A percentile compares a stretch with the other conserved stretches of the same genome.
Conservation (phyloP, 1,284 basidiomycete genomes). For the Golubevia sp. region DNA sequence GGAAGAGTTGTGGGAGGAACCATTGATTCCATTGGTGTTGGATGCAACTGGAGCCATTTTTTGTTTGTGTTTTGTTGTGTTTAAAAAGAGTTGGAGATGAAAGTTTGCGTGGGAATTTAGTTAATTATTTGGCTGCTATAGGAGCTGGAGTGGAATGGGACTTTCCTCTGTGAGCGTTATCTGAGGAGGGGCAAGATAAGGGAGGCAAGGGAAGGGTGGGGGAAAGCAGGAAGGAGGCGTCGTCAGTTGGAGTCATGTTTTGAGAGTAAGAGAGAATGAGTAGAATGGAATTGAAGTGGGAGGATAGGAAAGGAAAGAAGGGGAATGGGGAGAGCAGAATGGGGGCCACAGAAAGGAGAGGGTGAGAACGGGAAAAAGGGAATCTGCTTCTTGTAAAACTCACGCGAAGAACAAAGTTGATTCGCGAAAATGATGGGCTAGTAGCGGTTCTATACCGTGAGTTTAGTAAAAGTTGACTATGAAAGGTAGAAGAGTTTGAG, state of each 20-base stretch:
- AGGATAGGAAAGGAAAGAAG: not conserved
- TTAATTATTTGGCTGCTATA: conserved; percentile 38
- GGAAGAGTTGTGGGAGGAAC: conserved; percentile 3
- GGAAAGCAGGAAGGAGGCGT: not conserved
- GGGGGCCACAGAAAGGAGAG: not conserved
- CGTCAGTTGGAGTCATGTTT: not conserved
- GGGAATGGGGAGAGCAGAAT: not conserved
- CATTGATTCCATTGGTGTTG: conserved; percentile 19
- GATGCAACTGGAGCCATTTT: conserved; percentile 18
- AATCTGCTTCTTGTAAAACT: too few relatives aligned
- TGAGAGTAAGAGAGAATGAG: not conserved
- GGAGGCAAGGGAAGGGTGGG: too few relatives aligned
- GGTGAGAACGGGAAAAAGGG: too few relatives aligned
- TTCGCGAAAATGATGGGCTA: conserved; percentile 54
- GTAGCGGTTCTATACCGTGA: too few relatives aligned
- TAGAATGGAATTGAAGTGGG: not conserved
- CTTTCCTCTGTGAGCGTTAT: conserved; percentile 55
- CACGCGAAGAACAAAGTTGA: conserved; percentile 52
- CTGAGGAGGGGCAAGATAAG: conserved; percentile 3
- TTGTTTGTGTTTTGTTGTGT: not conserved
- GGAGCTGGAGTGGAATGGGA: conserved; percentile 52
- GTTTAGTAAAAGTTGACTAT: too few relatives aligned
- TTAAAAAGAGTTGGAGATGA: not conserved
- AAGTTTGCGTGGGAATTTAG: conserved; percentile 1
- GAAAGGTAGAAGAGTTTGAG: too few relatives aligned